Evolutionary conservation across 2,329 filamentous ascomycete genomes (phyloP), one percentile per base, ranked within the genome.

Genomic region (Aspergillus neotritici): DNA sequence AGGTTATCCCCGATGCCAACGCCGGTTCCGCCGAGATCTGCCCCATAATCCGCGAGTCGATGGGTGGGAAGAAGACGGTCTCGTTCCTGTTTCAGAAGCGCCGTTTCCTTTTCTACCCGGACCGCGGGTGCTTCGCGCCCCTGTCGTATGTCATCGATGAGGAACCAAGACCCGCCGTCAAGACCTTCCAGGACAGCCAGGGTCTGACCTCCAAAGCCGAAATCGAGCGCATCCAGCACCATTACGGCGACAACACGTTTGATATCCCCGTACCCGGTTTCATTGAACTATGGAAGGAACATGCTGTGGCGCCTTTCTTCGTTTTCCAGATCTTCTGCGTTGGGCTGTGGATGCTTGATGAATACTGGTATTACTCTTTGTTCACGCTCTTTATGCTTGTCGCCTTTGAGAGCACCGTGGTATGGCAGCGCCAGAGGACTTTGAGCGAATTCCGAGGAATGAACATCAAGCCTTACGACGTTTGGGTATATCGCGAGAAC

Each of bases 291-390:
- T 98, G 95, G 79, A 87, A 94, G 68, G 93, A 98, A 69, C 94
- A 98, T 67, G 91, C 94, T 16, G 94, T 98, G 15, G 94, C 94
- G 15, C 93, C 93, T 4, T 98, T 98, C 76, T 98, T 98, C 70
- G 90, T 98, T 51, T 98, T 98, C 72, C 93, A 98, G 75, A 77
- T 98, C 49, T 98, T 98, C 74, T 98, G 94, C 58, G 93, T 98
- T 46, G 94, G 93, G 12, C 74, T 98, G 48, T 98, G 93, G 93
- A 87, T 97, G 83, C 74, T 98, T 63, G 93, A 98, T 63, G 94
- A 98, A 70, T 98, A 97, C 72, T 98, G 94, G 93, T 98, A 98
- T 75, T 98, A 98, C 72, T 97, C 93, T 49, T 80, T 98, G 14
- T 98, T 98, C 69, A 98, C 94, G 1, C 82, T 98, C 15, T 90